Evolutionary conservation across 169 alveolate species (phyloP).

Genomic region (Theileria parva): DNA sequence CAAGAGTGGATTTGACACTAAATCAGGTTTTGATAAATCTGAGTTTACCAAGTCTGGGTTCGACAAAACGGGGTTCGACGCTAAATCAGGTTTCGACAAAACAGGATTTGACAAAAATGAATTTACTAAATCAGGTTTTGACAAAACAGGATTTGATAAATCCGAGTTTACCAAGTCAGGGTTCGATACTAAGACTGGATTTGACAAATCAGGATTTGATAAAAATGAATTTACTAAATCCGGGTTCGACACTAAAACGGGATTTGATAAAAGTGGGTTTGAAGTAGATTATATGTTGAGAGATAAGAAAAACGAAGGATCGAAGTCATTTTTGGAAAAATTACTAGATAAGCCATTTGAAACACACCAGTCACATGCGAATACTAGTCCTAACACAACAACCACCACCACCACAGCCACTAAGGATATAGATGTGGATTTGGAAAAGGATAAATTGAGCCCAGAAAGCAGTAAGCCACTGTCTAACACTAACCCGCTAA

Average conservation of each 20-base stretch:
- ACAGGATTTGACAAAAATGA: neutral
- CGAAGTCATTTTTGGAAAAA: slow-evolving; percentile 52
- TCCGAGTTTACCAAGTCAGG: neutral
- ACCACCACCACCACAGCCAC: neutral
- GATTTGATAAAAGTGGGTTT: neutral
- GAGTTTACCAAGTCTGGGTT: no score
- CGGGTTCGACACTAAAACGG: neutral
- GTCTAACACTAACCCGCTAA: neutral
- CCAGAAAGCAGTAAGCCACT: neutral
- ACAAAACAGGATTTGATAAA: neutral
- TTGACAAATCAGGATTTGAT: neutral
- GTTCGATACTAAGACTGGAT: neutral
- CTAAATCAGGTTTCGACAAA: neutral
- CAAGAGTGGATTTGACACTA: neutral
- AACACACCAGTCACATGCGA: neutral
- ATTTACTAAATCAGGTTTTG: neutral
- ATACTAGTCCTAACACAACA: neutral
- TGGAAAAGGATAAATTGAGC: neutral
- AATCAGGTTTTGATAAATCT: neutral
- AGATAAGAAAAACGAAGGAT: slow-evolving; percentile 1
- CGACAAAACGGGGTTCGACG: no score
- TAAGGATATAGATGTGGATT: neutral
- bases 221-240: neutral
- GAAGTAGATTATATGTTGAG: neutral
- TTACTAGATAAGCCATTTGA: slow-evolving; percentile 63